Evolutionary conservation across 805 yeast genomes (phyloP).

Genomic region (Ogataea sp.): DNA sequence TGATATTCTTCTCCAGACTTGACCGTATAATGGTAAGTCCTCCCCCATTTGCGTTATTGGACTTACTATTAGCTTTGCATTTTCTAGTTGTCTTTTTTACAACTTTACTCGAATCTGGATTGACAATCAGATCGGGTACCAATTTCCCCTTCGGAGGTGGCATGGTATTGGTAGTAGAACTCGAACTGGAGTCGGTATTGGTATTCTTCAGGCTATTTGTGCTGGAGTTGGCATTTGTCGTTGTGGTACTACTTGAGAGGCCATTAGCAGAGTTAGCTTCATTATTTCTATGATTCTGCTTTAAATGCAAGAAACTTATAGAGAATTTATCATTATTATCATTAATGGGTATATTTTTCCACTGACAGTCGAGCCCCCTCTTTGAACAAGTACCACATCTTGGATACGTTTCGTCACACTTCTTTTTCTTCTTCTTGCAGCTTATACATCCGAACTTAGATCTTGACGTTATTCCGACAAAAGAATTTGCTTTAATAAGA

Average conservation of each 20-base stretch:
- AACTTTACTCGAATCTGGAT: too few species aligned
- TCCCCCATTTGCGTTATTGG: too few species aligned
- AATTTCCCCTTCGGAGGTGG: too few species aligned
- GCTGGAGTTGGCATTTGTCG: too few species aligned
- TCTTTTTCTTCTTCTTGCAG: slow-evolving; percentile 38
- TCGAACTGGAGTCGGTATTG: too few species aligned
- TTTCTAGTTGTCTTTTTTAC: too few species aligned
- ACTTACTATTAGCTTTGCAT: too few species aligned
- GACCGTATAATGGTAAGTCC: not conserved
- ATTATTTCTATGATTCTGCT: not conserved
- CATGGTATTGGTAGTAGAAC: too few species aligned
- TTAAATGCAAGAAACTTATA: not conserved
- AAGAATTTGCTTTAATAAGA: slow-evolving; percentile 15
- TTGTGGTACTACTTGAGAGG: too few species aligned
- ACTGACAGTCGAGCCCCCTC: slow-evolving; percentile 22
- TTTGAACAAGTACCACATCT: slow-evolving; percentile 34
- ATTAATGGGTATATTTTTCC: slow-evolving; percentile 6
- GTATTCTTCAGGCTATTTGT: too few species aligned
- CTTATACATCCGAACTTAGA: slow-evolving; percentile 31
- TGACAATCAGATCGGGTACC: too few species aligned
- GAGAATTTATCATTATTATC: not conserved
- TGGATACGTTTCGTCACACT: slow-evolving; percentile 41
- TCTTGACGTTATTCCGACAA: slow-evolving; percentile 25
- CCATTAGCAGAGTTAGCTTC: too few species aligned
- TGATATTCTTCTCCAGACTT: not conserved